phyloP scores from a whole-genome alignment of 2,329 filamentous ascomycete species.

The Bipolaris gigantea region DNA sequence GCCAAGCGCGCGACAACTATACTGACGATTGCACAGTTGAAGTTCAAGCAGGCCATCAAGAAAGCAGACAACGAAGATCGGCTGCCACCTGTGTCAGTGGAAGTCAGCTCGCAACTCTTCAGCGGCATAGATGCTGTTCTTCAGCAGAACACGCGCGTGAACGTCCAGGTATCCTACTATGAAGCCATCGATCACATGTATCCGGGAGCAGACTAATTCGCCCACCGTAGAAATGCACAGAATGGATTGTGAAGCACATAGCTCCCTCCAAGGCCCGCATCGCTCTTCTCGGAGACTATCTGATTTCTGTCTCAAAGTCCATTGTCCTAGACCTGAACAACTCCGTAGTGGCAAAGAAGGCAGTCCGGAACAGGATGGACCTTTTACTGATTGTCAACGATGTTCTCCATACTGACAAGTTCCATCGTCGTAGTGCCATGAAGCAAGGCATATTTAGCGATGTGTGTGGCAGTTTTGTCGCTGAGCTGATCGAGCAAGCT shows the following conservation, averaged over 20 bases:
- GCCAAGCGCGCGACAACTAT: constrained; percentile 28
- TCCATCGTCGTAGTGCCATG: constrained; percentile 17
- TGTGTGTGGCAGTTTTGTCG: constrained; percentile 59
- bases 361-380: constrained; percentile 70
- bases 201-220: constrained; percentile 39
- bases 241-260: constrained; percentile 77
- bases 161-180: constrained; percentile 40
- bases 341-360: constrained; percentile 48
- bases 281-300: constrained; percentile 72
- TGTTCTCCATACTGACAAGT: constrained; percentile 59
- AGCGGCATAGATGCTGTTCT: constrained; percentile 33
- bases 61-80: constrained; percentile 22
- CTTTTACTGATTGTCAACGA: constrained; percentile 80
- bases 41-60: constrained; percentile 34
- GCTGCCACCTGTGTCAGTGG: constrained; percentile 24
- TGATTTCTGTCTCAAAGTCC: constrained; percentile 68
- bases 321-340: constrained; percentile 42
- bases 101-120: constrained; percentile 29
- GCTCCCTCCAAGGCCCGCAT: constrained; percentile 67
- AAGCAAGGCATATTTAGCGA: constrained; percentile 15
- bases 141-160: constrained; percentile 29
- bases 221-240: constrained; percentile 73
- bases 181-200: constrained; percentile 20
- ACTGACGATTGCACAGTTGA: constrained; percentile 33
- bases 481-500: constrained; percentile 62